phyloP scores from a whole-genome alignment of 2,329 filamentous ascomycete genomes.

The Colletotrichum endophyticum region DNA sequence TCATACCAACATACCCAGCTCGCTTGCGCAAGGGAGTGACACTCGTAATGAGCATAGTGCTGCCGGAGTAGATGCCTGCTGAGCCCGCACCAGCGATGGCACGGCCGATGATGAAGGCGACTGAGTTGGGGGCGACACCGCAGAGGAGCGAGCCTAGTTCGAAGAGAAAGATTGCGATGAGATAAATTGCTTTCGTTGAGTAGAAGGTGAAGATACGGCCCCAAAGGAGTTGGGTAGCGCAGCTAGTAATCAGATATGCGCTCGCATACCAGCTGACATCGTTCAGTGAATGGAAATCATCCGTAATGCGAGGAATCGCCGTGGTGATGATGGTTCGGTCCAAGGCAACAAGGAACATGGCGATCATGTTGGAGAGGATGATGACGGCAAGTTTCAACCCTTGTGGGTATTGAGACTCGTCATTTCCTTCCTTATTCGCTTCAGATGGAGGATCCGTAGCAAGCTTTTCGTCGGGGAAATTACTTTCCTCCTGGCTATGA shows the following conservation, averaged over 20 bases:
- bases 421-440: neutral
- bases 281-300: slow-evolving; percentile 44
- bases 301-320: slow-evolving; percentile 46
- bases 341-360: slow-evolving; percentile 27
- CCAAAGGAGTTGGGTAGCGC: slow-evolving; percentile 42
- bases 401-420: neutral
- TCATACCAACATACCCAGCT: slow-evolving; percentile 39
- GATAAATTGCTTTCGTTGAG: slow-evolving; percentile 48
- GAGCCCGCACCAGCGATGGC: slow-evolving; percentile 56
- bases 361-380: slow-evolving; percentile 18
- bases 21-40: slow-evolving; percentile 33
- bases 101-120: slow-evolving; percentile 56
- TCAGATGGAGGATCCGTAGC: neutral
- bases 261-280: slow-evolving; percentile 56
- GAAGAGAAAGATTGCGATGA: slow-evolving; percentile 46
- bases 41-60: slow-evolving; percentile 55
- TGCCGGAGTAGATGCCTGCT: slow-evolving; percentile 54
- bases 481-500: neutral
- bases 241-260: slow-evolving; percentile 44
- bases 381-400: slow-evolving; percentile 7
- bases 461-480: fast-evolving
- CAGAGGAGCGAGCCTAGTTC: slow-evolving; percentile 46
- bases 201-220: slow-evolving; percentile 50
- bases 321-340: slow-evolving; percentile 40
- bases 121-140: slow-evolving; percentile 47